Conservation (phyloP, 768 basidiomycete species). For the Trametes coccinea region DNA sequence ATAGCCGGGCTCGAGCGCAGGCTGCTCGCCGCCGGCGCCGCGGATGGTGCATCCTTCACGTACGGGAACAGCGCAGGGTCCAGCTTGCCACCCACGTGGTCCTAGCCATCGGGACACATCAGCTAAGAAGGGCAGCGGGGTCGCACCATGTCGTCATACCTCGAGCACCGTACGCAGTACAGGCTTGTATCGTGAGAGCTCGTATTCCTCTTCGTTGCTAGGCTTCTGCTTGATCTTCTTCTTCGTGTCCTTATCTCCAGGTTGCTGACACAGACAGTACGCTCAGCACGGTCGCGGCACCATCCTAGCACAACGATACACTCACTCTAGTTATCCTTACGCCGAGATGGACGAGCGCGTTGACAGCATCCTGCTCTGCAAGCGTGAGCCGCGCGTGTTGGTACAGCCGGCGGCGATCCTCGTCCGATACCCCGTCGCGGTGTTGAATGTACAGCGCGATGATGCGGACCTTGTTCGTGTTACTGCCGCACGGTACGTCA, state of each 20-base stretch:
- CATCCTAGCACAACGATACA: background rate
- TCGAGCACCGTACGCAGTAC: constrained; percentile 78
- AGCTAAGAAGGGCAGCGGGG: background rate
- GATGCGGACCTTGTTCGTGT: constrained; percentile 91
- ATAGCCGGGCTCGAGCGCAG: constrained; percentile 51
- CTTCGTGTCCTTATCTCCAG: constrained; percentile 75
- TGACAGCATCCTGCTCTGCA: constrained; percentile 91
- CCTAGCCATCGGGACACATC: constrained; percentile 45
- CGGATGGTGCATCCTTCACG: constrained; percentile 74
- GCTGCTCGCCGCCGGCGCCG: constrained; percentile 43
- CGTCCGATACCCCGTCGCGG: constrained; percentile 97
- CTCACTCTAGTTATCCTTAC: constrained; percentile 80
- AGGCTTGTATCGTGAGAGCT: constrained; percentile 92
- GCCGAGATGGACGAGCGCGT: constrained; percentile 81
- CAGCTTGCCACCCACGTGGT: constrained; percentile 76
- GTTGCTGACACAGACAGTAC: constrained; percentile 46
- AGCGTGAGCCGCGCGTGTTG: constrained; percentile 89
- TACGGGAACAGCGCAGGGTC: constrained; percentile 86
- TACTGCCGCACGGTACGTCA: constrained; percentile 46
- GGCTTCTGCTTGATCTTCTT: constrained; percentile 80
- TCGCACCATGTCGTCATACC: constrained; percentile 43
- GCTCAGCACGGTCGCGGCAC: background rate
- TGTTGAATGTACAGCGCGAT: constrained; percentile 93
- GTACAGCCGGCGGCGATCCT: constrained; percentile 90
- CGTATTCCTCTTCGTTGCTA: constrained; percentile 88